Conservation (phyloP, 495 filamentous ascomycete species). For the Annulohypoxylon stygium region DNA sequence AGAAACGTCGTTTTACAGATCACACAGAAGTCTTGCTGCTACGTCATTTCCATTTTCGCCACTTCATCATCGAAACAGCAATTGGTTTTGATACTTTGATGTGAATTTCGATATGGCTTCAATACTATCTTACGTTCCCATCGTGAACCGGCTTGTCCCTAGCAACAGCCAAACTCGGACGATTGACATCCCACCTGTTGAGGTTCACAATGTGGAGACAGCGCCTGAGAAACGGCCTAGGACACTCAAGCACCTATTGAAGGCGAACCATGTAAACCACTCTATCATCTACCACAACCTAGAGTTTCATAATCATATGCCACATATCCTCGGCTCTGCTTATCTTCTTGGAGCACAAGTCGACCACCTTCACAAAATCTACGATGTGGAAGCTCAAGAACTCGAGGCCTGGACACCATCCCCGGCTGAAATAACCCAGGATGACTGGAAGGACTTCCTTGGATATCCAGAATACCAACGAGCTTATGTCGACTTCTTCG, state of each 20-base stretch:
- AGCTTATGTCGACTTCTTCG: conserved; percentile 92
- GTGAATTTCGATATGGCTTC: conserved; percentile 53
- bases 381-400: conserved; percentile 76
- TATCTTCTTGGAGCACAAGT: conserved; percentile 83
- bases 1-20: conserved; percentile 14
- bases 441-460: conserved; percentile 89
- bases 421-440: conserved; percentile 81
- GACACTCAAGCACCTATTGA: conserved; percentile 88
- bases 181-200: conserved; percentile 76
- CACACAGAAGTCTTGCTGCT: conserved; percentile 13
- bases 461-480: conserved; percentile 85
- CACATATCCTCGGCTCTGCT: conserved; percentile 86
- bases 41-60: conserved; percentile 33
- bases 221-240: conserved; percentile 80
- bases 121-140: conserved; percentile 63
- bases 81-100: conserved; percentile 24
- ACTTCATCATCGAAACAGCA: conserved; percentile 7
- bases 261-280: conserved; percentile 91
- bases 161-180: conserved; percentile 45
- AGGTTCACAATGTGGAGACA: conserved; percentile 82
- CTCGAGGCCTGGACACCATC: conserved; percentile 88
- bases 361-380: conserved; percentile 79
- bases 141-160: conserved; percentile 60
- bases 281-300: conserved; percentile 83
- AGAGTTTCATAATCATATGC: conserved; percentile 86